Conservation (phyloP, 495 filamentous ascomycete species). For the Cairneyella variabilis region DNA sequence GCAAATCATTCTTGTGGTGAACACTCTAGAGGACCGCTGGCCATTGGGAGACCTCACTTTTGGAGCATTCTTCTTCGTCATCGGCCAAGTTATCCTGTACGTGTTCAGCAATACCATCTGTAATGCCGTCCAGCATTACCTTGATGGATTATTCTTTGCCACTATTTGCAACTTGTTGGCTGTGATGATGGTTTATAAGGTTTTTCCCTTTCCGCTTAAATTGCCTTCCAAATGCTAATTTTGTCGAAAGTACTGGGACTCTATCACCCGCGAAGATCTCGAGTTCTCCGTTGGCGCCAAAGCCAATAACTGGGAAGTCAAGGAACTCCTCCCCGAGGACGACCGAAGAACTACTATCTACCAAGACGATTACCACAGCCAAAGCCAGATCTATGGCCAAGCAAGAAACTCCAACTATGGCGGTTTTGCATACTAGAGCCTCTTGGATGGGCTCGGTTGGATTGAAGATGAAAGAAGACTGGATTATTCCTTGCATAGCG, state of each 20-base stretch:
- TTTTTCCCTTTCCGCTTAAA: conserved; percentile 33
- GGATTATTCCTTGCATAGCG: conserved; percentile 14
- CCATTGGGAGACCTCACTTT: conserved; percentile 91
- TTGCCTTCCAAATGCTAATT: conserved; percentile 10
- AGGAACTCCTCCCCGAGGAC: conserved; percentile 87
- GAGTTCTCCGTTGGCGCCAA: conserved; percentile 96
- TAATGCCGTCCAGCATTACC: conserved; percentile 79
- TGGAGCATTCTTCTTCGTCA: conserved; percentile 85
- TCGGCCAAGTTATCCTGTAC: conserved; percentile 91
- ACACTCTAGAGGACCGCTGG: conserved; percentile 94
- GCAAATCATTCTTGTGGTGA: conserved; percentile 82
- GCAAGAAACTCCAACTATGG: conserved; percentile 27
- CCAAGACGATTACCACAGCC: conserved; percentile 25
- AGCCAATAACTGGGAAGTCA: conserved; percentile 97
- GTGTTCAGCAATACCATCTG: conserved; percentile 85
- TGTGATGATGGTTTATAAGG: conserved; percentile 99
- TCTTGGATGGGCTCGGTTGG: not conserved
- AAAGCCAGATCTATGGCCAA: conserved; percentile 2
- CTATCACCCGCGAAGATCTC: conserved; percentile 96
- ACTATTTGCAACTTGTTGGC: conserved; percentile 90
- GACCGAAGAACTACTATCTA: conserved; percentile 73
- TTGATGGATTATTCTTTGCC: conserved; percentile 94
- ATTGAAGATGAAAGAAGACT: not conserved
- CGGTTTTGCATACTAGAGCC: conserved; percentile 23
- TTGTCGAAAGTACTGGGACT: conserved; percentile 80